A percentile compares a stretch with the other conserved stretches of the same genome.
Conservation (phyloP, 2,329 filamentous ascomycete genomes). For the Stagonosporopsis rhizophila region DNA sequence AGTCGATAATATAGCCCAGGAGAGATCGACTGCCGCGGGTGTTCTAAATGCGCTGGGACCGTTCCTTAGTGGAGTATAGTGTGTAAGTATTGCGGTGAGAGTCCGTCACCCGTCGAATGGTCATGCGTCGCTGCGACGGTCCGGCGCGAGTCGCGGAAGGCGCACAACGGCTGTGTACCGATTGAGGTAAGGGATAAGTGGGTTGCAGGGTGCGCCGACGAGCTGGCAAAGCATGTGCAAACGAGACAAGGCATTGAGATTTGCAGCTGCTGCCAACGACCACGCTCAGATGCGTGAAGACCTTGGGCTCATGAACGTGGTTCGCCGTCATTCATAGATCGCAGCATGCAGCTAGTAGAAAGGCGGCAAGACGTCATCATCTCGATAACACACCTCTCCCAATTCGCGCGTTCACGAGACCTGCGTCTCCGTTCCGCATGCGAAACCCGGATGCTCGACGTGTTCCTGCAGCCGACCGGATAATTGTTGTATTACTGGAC, state of each 20-base stretch:
- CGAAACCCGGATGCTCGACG: slow-evolving; percentile 8
- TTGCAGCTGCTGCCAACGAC: slow-evolving; percentile 2
- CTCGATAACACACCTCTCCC: slow-evolving; percentile 20
- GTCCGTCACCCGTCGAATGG: slow-evolving; percentile 22
- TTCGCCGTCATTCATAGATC: slow-evolving; percentile 21
- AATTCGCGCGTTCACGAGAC: slow-evolving; percentile 15
- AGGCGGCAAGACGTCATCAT: slow-evolving; percentile 25
- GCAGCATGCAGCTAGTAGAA: slow-evolving; percentile 10
- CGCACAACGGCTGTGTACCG: slow-evolving; percentile 20
- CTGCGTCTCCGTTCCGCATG: slow-evolving; percentile 11
- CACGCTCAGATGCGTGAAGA: slow-evolving; percentile 7
- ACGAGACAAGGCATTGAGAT: slow-evolving; percentile 2
- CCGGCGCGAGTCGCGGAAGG: slow-evolving; percentile 31
- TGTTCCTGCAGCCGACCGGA: slow-evolving; percentile 17
- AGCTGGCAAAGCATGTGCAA: slow-evolving; percentile 15
- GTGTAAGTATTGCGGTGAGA: slow-evolving; percentile 22
- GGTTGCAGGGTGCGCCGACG: neutral
- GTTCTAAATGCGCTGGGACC: slow-evolving; percentile 7
- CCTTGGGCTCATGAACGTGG: slow-evolving; percentile 11
- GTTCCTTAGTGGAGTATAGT: slow-evolving; percentile 13
- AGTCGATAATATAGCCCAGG: slow-evolving; percentile 5
- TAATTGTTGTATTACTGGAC: slow-evolving; percentile 3
- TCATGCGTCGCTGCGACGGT: slow-evolving; percentile 27
- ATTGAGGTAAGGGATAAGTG: slow-evolving; percentile 6
- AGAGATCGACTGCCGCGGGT: neutral